These are phyloP conservation scores for Lepidium aucheri DNA, from an alignment of 345 rosid genomes.

Conservation along the genomic window DNA sequence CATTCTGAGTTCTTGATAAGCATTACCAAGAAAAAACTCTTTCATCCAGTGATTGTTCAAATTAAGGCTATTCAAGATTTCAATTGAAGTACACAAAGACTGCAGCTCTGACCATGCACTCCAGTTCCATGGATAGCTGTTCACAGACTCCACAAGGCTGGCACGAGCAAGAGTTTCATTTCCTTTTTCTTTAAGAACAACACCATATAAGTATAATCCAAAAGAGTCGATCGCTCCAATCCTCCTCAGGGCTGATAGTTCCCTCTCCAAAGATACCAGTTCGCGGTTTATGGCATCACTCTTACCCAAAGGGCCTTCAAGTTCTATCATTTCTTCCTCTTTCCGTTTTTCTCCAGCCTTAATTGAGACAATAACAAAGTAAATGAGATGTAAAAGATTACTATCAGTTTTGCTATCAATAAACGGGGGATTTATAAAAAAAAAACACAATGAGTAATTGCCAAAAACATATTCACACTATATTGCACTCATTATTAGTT, in stretches of 20 bases:
- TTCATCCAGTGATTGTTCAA: constrained; percentile 94
- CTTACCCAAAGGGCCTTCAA: constrained; percentile 80
- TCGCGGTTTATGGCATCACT: constrained; percentile 72
- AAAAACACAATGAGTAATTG: neutral
- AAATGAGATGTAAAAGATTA: neutral
- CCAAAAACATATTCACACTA: neutral
- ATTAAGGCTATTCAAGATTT: constrained; percentile 61
- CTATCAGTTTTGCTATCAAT: neutral
- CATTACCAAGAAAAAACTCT: constrained; percentile 84
- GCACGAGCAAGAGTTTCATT: constrained; percentile 63
- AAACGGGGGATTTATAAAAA: neutral
- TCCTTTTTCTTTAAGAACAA: constrained; percentile 88
- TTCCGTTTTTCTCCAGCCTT: constrained; percentile 97
- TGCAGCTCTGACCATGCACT: constrained; percentile 95
- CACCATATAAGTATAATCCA: constrained; percentile 76
- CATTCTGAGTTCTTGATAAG: constrained; percentile 89
- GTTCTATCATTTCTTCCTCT: constrained; percentile 92
- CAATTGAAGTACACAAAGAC: constrained; percentile 63
- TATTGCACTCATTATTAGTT: neutral
- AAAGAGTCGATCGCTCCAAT: constrained; percentile 75
- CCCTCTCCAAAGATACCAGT: constrained; percentile 73
- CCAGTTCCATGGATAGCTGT: constrained; percentile 98
- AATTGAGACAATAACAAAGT: constrained; percentile 3
- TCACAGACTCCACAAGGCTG: constrained; percentile 81
- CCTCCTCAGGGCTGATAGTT: constrained; percentile 58